Evolutionary conservation across 352 stramenopile genomes (phyloP).

Genomic region (Globisporangium canariense): DNA sequence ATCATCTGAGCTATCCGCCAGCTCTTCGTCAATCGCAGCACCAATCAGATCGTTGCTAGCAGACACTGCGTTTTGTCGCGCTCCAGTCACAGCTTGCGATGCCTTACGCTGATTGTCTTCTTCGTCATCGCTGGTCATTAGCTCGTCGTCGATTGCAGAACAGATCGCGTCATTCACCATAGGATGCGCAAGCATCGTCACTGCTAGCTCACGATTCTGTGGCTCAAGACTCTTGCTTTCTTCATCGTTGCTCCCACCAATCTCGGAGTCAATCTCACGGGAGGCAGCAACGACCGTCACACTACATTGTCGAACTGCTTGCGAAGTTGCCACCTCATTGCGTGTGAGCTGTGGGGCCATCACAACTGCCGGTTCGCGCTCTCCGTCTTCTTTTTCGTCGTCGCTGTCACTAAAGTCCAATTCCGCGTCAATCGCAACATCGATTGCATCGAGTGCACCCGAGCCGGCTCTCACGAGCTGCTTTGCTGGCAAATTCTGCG

Average conservation of each 20-base stretch:
- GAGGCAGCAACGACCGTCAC: not conserved
- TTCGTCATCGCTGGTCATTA: not conserved
- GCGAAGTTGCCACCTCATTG: not conserved
- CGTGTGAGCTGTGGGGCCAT: not conserved
- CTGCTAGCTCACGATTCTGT: not conserved
- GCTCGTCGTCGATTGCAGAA: not conserved
- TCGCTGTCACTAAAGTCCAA: slow-evolving; percentile 25
- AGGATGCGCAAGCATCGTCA: not conserved
- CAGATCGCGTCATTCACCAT: not conserved
- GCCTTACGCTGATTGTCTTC: not conserved
- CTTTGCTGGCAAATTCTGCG: not conserved
- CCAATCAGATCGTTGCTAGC: not conserved
- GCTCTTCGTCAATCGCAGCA: not conserved
- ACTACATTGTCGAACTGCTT: not conserved
- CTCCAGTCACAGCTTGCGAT: not conserved
- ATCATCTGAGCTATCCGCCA: not conserved
- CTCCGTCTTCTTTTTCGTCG: slow-evolving; percentile 3
- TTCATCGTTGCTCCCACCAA: not conserved
- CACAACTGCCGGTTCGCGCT: too few relatives aligned
- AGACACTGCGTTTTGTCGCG: not conserved
- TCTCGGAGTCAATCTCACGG: not conserved
- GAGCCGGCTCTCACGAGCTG: not conserved
- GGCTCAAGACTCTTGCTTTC: not conserved
- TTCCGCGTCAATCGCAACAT: slow-evolving; percentile 22
- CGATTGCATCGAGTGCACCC: slow-evolving; percentile 18